Base-by-base conservation (phyloP, 768 basidiomycete species). In the Strobilomyces dryophilus region DNA sequence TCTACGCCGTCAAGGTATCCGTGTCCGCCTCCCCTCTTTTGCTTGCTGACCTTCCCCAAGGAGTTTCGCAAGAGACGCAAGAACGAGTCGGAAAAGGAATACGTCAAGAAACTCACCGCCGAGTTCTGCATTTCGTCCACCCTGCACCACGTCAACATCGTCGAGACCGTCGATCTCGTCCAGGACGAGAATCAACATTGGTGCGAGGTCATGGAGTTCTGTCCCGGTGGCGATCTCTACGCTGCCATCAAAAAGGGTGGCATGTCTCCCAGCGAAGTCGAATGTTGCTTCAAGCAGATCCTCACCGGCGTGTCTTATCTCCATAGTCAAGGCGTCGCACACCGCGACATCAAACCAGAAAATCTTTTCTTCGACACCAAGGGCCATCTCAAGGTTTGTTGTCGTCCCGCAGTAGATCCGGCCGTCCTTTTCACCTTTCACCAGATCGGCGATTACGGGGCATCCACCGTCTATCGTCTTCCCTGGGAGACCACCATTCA, bases 201-300 rank as follows among this genome's bases (percentile, higher is more conserved):
- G 95, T 99, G 95, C 66, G 97, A 98, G 70, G 95, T 99, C 43
- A 98, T 99, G 95, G 97, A 98, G 71, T 99, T 93, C 68, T 99
- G 95, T 66, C 94, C 94, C 4, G 97, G 97, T 41, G 95, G 95
- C 2, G 95, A 99, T 73, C 78, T 99, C 34, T 99, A 99, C 68
- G 95, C 95, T 26, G 95, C 94, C 35, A 99, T 99, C 74, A 98
- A 98, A 83, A 94, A 92, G 71, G 95, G 95, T 53, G 82, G 80
- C 59, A 94, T 97, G 91, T 85, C 85, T 34, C 83, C 88, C 5
- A 85, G 84, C 69, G 92, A 95, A 72, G 92, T 95, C 58, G 95
- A 98, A 70, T 95, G 92, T 71, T 95, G 91, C 73, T 98, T 98
- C 81, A 94, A 90, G 78, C 95, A 99, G 73, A 91, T 98, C 57